Percentiles rank a stretch among this genome's conserved stretches.
These are phyloP conservation scores for Kingdonia uniflora DNA, from an alignment of 164 flowering plant genomes.

Conservation along the genomic window DNA sequence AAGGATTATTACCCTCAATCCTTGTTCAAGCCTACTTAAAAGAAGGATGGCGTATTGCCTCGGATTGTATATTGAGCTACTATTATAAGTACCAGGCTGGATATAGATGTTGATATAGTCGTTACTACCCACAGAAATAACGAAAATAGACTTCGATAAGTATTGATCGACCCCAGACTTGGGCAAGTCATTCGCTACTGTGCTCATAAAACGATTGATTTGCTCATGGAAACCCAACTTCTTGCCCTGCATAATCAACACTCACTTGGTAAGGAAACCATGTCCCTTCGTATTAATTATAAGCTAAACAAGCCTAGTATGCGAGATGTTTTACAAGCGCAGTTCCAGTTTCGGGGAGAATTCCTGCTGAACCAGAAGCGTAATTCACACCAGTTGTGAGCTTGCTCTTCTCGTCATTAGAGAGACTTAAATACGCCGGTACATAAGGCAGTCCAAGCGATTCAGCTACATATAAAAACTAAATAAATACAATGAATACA, in stretches of 20 bases:
- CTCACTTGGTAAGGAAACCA: too few species aligned
- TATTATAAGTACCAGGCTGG: not conserved
- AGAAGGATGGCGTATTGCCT: slow-evolving; percentile 1
- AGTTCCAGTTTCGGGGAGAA: slow-evolving; percentile 6
- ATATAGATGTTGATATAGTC: slow-evolving; percentile 15
- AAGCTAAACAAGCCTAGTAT: too few species aligned
- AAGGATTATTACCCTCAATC: slow-evolving; percentile 4
- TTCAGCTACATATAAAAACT: slow-evolving; percentile 5
- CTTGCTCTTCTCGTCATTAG: not conserved
- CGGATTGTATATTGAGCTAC: slow-evolving; percentile 2
- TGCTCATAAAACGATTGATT: slow-evolving; percentile 3
- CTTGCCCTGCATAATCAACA: slow-evolving; percentile 9
- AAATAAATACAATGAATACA: not conserved
- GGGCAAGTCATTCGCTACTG: slow-evolving; percentile 4
- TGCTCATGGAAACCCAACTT: slow-evolving; percentile 4
- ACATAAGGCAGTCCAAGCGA: slow-evolving; percentile 3
- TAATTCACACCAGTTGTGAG: slow-evolving; percentile 8
- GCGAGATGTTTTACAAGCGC: too few species aligned
- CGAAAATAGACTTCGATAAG: slow-evolving; percentile 10
- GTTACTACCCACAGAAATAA: slow-evolving; percentile 6
- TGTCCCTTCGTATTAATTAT: too few species aligned
- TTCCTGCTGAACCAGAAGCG: slow-evolving; percentile 7
- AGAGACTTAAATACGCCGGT: slow-evolving; percentile 3
- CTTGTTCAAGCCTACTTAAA: not conserved
- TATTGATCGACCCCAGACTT: slow-evolving; percentile 1